These are phyloP conservation scores for Aureobasidium zeae DNA, from an alignment of 2,329 filamentous ascomycete genomes.

Conservation along the genomic window DNA sequence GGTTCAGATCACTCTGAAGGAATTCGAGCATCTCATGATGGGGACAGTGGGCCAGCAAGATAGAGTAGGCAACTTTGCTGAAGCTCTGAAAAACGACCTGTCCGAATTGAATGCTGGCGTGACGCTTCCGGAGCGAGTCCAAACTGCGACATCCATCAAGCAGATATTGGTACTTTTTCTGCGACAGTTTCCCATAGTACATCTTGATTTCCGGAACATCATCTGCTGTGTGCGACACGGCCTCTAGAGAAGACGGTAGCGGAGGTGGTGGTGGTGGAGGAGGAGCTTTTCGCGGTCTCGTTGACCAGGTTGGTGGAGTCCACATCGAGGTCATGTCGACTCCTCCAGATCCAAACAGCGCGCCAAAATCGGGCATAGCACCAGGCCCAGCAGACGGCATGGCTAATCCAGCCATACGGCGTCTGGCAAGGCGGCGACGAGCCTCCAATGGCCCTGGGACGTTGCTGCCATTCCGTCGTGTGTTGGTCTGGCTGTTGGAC, in stretches of 20 bases:
- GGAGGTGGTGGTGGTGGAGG: neutral
- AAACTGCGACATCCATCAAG: neutral
- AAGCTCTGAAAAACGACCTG: neutral
- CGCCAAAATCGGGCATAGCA: constrained; percentile 22
- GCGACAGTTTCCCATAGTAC: no score
- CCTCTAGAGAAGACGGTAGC: no score
- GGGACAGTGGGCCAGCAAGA: neutral
- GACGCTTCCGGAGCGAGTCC: neutral
- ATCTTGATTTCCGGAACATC: no score
- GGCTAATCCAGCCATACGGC: constrained; percentile 45
- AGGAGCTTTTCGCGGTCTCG: no score
- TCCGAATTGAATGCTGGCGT: neutral
- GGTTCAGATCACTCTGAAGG: constrained; percentile 12
- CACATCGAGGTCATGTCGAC: constrained; percentile 9
- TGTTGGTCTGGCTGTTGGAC: constrained; percentile 22
- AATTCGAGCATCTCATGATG: constrained; percentile 2
- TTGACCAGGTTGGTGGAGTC: constrained; percentile 10
- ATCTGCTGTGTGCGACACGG: neutral
- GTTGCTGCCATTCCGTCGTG: constrained; percentile 48
- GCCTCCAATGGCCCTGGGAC: constrained; percentile 56
- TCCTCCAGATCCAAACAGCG: constrained; percentile 23
- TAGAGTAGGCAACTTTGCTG: constrained; percentile 3
- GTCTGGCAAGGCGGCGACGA: constrained; percentile 45
- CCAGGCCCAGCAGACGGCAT: constrained; percentile 21
- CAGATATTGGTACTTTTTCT: neutral